These are phyloP conservation scores for Chrysanthemum seticuspe DNA, from an alignment of 129 eudicot species.

Conservation along the genomic window DNA sequence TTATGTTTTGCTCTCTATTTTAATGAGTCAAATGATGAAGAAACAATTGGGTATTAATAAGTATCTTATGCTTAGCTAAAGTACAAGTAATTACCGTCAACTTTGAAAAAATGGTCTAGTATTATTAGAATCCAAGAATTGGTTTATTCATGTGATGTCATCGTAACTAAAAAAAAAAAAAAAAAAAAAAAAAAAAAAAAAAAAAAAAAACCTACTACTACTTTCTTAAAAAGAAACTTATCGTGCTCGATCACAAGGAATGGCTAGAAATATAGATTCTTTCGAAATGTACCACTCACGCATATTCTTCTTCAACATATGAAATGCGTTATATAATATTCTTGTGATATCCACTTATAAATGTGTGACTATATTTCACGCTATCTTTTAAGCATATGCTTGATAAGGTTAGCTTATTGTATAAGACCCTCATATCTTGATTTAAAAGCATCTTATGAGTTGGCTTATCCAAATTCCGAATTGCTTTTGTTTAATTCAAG, in stretches of 20 bases:
- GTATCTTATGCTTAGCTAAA: too few relatives aligned
- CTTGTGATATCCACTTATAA: not conserved
- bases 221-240: not conserved
- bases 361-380: not conserved
- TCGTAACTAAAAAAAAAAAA: too few relatives aligned
- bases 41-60: too few relatives aligned
- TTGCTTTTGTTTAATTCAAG: not conserved
- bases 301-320: not conserved
- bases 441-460: not conserved
- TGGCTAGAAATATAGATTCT: slow-evolving; percentile 4
- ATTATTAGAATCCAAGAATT: too few relatives aligned
- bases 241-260: not conserved
- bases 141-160: not conserved
- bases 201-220: too few relatives aligned
- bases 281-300: not conserved
- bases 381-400: not conserved
- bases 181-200: too few relatives aligned
- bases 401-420: not conserved
- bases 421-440: not conserved
- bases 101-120: too few relatives aligned
- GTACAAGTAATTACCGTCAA: too few relatives aligned
- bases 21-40: too few relatives aligned
- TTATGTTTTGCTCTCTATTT: too few relatives aligned
- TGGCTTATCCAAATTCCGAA: not conserved
- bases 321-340: not conserved